phyloP scores from a whole-genome alignment of 495 filamentous ascomycete species.

The Penicillium coprophilum region DNA sequence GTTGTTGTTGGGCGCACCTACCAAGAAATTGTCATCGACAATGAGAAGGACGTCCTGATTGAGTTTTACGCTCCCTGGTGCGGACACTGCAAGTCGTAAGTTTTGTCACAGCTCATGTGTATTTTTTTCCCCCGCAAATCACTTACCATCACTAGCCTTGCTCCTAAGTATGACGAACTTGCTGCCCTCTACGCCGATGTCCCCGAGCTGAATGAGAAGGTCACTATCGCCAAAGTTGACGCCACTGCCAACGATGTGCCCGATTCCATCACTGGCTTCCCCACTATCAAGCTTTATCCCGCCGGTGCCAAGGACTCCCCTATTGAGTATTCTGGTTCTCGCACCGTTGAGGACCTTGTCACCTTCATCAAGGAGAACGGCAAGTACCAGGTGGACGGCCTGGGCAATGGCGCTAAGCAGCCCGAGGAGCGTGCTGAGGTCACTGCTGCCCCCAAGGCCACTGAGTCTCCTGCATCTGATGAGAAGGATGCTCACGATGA shows the following conservation, averaged over 20 bases:
- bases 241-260: conserved; percentile 96
- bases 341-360: conserved; percentile 91
- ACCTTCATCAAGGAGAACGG: conserved; percentile 94
- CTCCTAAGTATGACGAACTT: conserved; percentile 79
- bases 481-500: conserved; percentile 44
- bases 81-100: conserved; percentile 94
- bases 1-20: conserved; percentile 94
- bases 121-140: background rate
- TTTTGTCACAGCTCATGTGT: conserved; percentile 5
- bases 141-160: conserved; percentile 43
- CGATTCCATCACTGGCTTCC: conserved; percentile 96
- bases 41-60: conserved; percentile 93
- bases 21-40: conserved; percentile 86
- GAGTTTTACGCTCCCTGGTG: conserved; percentile 99
- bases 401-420: conserved; percentile 46
- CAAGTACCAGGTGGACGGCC: conserved; percentile 73
- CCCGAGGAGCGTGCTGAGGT: conserved; percentile 33
- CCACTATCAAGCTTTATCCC: conserved; percentile 97
- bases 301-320: conserved; percentile 84
- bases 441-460: conserved; percentile 24
- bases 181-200: conserved; percentile 71
- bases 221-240: conserved; percentile 96
- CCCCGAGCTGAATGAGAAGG: conserved; percentile 72
- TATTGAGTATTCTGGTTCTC: conserved; percentile 82
- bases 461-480: conserved; percentile 32